Conservation (phyloP, 2,329 filamentous ascomycete genomes). For the Fusarium pininemorale region DNA sequence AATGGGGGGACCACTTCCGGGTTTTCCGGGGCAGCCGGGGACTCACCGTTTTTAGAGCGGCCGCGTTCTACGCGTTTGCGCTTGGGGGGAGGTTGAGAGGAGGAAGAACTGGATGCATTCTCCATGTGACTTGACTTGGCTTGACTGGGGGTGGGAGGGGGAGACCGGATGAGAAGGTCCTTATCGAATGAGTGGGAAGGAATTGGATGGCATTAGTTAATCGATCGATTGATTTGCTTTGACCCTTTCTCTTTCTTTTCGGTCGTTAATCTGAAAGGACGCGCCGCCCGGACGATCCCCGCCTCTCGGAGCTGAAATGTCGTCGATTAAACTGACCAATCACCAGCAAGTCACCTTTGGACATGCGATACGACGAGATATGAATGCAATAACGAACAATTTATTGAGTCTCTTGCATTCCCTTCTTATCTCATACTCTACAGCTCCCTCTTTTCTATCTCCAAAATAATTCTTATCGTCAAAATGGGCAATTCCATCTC, state of each 20-base stretch:
- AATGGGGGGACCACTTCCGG: background rate
- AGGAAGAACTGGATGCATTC: background rate
- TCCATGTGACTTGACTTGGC: background rate
- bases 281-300: background rate
- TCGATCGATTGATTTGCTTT: background rate
- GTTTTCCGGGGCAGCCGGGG: background rate
- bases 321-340: slow-evolving; percentile 17
- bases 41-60: slow-evolving; percentile 15
- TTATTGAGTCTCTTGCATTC: background rate
- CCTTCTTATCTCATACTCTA: background rate
- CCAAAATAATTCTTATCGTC: accelerated
- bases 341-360: background rate
- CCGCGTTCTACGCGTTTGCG: slow-evolving; percentile 18
- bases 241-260: background rate
- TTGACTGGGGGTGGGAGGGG: background rate
- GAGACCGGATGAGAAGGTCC: background rate
- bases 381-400: background rate
- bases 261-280: background rate
- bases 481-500: slow-evolving; percentile 13
- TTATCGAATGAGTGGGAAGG: background rate
- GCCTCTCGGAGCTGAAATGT: background rate
- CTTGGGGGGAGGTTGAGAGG: background rate
- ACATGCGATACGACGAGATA: background rate
- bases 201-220: background rate
- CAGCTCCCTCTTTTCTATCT: background rate